Conservation (phyloP, 306 rosid genomes). For the Echinosophora koreensis region DNA sequence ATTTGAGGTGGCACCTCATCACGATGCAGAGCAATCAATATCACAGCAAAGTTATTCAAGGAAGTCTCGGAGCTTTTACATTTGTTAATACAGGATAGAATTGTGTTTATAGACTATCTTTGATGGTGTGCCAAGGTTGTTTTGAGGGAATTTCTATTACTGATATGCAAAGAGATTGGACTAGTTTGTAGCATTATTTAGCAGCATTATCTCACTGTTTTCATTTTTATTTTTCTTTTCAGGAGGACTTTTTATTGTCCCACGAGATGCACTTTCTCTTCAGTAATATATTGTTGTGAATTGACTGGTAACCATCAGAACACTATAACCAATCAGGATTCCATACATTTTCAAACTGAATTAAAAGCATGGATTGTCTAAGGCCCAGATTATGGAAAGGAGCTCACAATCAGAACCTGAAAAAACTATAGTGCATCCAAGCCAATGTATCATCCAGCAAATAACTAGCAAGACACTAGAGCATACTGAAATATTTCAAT, state of each 20-base stretch:
- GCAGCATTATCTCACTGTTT: neutral
- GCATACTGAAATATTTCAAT: slow-evolving; percentile 10
- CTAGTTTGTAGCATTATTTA: neutral
- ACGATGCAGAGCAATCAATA: slow-evolving; percentile 31
- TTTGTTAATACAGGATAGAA: neutral
- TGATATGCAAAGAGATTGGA: neutral
- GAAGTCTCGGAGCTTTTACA: neutral
- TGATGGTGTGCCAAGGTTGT: neutral
- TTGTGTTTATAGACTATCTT: neutral
- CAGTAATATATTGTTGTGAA: neutral
- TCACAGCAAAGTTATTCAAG: neutral
- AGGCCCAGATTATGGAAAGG: slow-evolving; percentile 24
- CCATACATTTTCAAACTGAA: slow-evolving; percentile 20
- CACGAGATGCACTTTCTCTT: neutral
- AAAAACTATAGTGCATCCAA: neutral
- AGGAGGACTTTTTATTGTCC: neutral
- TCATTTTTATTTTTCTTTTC: neutral
- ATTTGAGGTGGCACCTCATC: slow-evolving; percentile 11
- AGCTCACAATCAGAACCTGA: slow-evolving; percentile 2
- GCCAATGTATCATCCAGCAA: neutral
- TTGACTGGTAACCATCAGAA: neutral
- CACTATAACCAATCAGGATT: neutral
- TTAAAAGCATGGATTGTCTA: neutral
- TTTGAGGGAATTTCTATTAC: neutral
- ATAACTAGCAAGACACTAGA: slow-evolving; percentile 10